Evolutionary conservation across 352 stramenopile species (phyloP), one percentile per base, ranked within the genome.

Genomic region (Globisporangium orthogonon): DNA sequence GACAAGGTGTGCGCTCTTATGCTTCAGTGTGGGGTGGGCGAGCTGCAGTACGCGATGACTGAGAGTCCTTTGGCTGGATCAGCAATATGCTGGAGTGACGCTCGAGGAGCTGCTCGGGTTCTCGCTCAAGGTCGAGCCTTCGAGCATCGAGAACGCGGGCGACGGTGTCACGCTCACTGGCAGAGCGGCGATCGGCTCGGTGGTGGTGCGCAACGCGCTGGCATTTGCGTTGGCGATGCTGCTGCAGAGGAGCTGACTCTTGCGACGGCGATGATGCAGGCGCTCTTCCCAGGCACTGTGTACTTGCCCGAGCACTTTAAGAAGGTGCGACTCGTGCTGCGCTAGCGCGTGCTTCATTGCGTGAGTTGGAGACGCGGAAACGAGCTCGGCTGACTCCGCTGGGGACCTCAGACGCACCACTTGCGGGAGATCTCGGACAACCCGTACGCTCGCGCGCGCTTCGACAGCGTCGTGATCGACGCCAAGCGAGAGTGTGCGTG

Each of bases 391-490:
- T 7, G 7, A 41, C 35, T 13, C 35, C 1, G 35, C 14, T 41
- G 35, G 3, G 11, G 13, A 30, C 10, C 39, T 5, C 30, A 68
- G 71, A 65, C 76, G 41, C 67, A 92, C 49, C 71, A 86, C 37
- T 46, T 95, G 37, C 65, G 71, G 39, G 74, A 90, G 28, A 65
- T 95, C 35, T 81, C 83, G 7, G 78, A 89, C 63, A 95, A 95
- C 54, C 58, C 71, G 17, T 95, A 76, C 54, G 83, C 85, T 28
- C 74, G 85, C 37, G 83, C 83, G 18, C 81, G 85, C 7, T 95
- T 95, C 52, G 85, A 95, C 68, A 89, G 85, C 67, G 78, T 89
- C 17, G 87, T 95, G 51, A 93, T 95, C 58, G 77, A 95, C 44
- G 85, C 77, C 47, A 91, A 90, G 56, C 78, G 86, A 58, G 77